A percentile compares a stretch with the other conserved stretches of the same genome.
Conservation (phyloP, 495 filamentous ascomycete genomes). For the Articulospora tetracladia region DNA sequence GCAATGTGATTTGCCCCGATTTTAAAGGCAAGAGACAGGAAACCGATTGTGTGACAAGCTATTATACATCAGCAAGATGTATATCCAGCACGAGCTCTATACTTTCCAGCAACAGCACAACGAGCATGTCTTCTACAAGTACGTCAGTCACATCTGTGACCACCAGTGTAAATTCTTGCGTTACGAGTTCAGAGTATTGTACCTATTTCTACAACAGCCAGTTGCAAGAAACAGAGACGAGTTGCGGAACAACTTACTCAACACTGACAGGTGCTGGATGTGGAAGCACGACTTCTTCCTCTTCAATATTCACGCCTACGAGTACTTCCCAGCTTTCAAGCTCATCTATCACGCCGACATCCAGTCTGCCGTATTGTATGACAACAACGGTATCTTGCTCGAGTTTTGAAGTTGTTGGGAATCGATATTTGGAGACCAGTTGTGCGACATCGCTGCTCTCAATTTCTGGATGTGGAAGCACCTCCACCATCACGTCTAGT, state of each 20-base stretch:
- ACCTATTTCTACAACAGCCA: not conserved
- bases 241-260: not conserved
- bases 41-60: not conserved
- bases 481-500: not conserved
- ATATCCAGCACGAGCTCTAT: not conserved
- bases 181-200: not conserved
- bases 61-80: not conserved
- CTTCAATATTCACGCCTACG: not conserved
- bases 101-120: not conserved
- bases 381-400: constrained; percentile 1
- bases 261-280: not conserved
- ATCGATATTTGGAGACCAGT: not conserved
- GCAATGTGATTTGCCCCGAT: not conserved
- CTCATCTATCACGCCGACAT: not conserved
- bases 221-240: not conserved
- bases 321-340: not conserved
- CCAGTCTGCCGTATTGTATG: not conserved
- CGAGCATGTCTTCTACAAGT: not conserved
- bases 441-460: not conserved
- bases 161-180: constrained; percentile 1
- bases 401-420: not conserved
- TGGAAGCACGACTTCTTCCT: not conserved
- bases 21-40: constrained; percentile 4
- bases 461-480: constrained; percentile 5
- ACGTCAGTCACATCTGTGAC: not conserved